Evolutionary conservation across 495 filamentous ascomycete species (phyloP), one percentile per base, ranked within the genome.

Genomic region (Penicillium atrosanguineum): DNA sequence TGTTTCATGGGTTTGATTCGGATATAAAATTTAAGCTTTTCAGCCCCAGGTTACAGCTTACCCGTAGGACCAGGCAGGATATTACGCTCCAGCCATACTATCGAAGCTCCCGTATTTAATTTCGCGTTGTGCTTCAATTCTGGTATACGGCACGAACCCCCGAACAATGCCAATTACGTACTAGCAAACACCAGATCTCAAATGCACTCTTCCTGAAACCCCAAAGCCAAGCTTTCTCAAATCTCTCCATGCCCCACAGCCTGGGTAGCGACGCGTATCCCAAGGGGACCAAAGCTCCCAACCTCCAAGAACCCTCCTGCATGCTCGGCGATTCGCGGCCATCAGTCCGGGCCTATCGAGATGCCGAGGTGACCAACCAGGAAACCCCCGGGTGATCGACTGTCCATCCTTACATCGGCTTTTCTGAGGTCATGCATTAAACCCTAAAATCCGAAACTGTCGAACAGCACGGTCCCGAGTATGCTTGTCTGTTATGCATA

Each of bases 141-240:
- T 50, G 25, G 7, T 34, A 14, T 3, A 26, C 16, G 19, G 15
- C 20, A 9, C n/a, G 16, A 9, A 14, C 42, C 47, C 40, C 44
- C 57, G 20, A 52, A 52, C 36, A 51, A 56, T 60, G 57, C 6
- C 14, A 34, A 29, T 56, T 52, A 56, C 48, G 44, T 60, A 52
- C 48, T 36, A 18, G 8, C 20, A 16, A 37, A 26, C 16, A 34
- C 34, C 6, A 34, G 20, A 12, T 18, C 39, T 16, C 46, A 48
- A 43, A 36, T 16, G 14, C 7, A 15, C 42, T 15, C 7, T 8
- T 6, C 15, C 7, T 31, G 28, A n/a, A 49, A 39, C 6, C 21
- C 28, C 14, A 38, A 43, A 18, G 20, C 26, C 29, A 38, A 49
- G 52, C 52, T 55, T 45, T 49, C 12, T 4, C 12, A 14, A 16